These are phyloP conservation scores for Lolium multiflorum DNA, from an alignment of 176 grass and related monocot genomes.

Conservation along the genomic window DNA sequence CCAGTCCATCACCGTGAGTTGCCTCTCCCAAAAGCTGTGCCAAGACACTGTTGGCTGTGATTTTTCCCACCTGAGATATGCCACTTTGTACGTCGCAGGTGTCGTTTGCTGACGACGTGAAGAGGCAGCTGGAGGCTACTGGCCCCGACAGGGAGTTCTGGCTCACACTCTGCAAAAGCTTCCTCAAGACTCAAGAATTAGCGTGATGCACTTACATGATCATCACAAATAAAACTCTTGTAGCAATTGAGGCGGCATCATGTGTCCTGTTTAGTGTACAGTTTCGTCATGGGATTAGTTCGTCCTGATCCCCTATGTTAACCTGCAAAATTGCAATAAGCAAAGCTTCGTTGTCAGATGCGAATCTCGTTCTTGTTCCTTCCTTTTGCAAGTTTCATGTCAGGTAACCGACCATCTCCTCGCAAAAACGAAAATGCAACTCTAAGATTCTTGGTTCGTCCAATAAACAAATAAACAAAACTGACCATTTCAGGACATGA, in stretches of 20 bases:
- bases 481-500: not conserved
- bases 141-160: constrained; percentile 75
- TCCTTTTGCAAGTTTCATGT: too few relatives aligned
- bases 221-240: not conserved
- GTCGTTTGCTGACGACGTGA: constrained; percentile 59
- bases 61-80: too few relatives aligned
- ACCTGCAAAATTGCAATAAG: not conserved
- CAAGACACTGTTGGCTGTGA: too few relatives aligned
- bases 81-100: constrained; percentile 21
- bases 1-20: constrained; percentile 46
- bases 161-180: constrained; percentile 77
- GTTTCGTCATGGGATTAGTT: not conserved
- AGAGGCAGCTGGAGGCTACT: constrained; percentile 55
- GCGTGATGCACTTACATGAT: constrained; percentile 1
- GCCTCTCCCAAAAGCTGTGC: too few relatives aligned
- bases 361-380: too few relatives aligned
- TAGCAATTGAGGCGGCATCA: not conserved
- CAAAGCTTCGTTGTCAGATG: not conserved
- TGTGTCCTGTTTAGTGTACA: not conserved
- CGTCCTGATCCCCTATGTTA: not conserved
- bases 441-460: not conserved
- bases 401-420: not conserved
- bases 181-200: constrained; percentile 65
- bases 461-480: not conserved
- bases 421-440: not conserved